These are phyloP conservation scores for Iberis pinnata DNA, from an alignment of 345 rosid species.

Conservation along the genomic window DNA sequence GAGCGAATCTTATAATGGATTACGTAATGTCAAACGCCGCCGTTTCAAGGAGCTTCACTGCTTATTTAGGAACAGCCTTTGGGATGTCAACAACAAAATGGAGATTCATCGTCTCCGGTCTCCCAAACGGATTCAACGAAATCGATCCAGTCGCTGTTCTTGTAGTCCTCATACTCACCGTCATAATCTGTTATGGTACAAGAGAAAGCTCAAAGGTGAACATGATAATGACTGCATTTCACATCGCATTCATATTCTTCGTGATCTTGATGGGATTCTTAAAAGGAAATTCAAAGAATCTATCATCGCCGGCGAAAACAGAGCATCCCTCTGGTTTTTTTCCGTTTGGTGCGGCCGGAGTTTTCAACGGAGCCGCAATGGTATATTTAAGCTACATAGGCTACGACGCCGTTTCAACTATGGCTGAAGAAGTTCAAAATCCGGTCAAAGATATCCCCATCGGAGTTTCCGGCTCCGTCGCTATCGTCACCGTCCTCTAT, in stretches of 20 bases:
- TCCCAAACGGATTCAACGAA: conserved; percentile 74
- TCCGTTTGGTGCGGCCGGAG: conserved; percentile 67
- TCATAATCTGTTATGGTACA: conserved; percentile 61
- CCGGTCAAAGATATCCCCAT: conserved; percentile 84
- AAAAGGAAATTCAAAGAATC: conserved; percentile 59
- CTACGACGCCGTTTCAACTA: conserved; percentile 91
- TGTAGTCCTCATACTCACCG: conserved; percentile 49
- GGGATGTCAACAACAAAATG: conserved; percentile 67
- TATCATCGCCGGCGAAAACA: conserved; percentile 44
- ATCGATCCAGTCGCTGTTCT: conserved; percentile 58
- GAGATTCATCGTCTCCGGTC: conserved; percentile 42
- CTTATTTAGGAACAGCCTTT: conserved; percentile 62
- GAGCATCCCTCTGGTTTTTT: conserved; percentile 56
- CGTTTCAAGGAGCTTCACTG: conserved; percentile 67
- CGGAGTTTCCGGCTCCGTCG: conserved; percentile 82
- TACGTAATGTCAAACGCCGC: conserved; percentile 96
- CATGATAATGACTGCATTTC: conserved; percentile 65
- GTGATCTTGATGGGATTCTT: conserved; percentile 69
- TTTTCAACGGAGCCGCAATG: conserved; percentile 71
- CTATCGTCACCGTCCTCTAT: conserved; percentile 66
- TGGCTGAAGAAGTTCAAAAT: conserved; percentile 82
- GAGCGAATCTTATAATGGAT: conserved; percentile 76
- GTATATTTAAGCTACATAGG: conserved; percentile 89
- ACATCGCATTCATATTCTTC: conserved; percentile 65
- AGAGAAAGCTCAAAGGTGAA: conserved; percentile 75